Evolutionary conservation across 495 filamentous ascomycete genomes (phyloP), one percentile per base, ranked within the genome.

Genomic region (Penicillium roqueforti): DNA sequence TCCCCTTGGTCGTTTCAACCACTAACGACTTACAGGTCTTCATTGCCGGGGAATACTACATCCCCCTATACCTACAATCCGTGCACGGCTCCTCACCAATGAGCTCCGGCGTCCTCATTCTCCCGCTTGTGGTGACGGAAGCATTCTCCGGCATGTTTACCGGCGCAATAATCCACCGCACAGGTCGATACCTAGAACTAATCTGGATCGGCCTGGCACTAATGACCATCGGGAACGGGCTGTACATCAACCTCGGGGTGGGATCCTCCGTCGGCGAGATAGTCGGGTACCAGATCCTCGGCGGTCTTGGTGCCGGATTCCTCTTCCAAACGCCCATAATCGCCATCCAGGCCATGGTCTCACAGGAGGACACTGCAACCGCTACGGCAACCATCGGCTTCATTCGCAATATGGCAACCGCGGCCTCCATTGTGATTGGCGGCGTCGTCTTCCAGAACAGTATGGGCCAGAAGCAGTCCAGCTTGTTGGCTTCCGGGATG

Each of bases 301-400:
- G 81, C 5, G 90, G 87, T 18, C 50, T 72, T 1, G 77, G 77
- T 1, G 70, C 69, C 3, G 77, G 76, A 3, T 62, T 78, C 20
- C 68, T 78, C 22, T 79, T 80, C 61, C 61, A 70, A 61, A 73
- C 86, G 0, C 90, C 91, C 1, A 79, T 95, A 31, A 86, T 95
- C 39, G 88, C 91, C 0, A 71, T 95, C 1, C 89, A 93, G 56
- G 80, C 82, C n/a, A 78, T 78, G 23, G 82, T 91, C 50, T 70
- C 79, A 1, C 82, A 83, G 23, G 73, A 78, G 6, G 88, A 95
- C 44, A 87, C 87, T 14, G 91, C 85, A 0, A 82, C 86, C 0
- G 91, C 88, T 3, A 93, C 88, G 0, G 83, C 83, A 0, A 89
- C 88, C 0, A 86, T 90, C 49, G 78, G 81, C 1, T 92, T 92